Conservation (phyloP, 2,329 filamentous ascomycete genomes). For the Grosmannia serpens region DNA sequence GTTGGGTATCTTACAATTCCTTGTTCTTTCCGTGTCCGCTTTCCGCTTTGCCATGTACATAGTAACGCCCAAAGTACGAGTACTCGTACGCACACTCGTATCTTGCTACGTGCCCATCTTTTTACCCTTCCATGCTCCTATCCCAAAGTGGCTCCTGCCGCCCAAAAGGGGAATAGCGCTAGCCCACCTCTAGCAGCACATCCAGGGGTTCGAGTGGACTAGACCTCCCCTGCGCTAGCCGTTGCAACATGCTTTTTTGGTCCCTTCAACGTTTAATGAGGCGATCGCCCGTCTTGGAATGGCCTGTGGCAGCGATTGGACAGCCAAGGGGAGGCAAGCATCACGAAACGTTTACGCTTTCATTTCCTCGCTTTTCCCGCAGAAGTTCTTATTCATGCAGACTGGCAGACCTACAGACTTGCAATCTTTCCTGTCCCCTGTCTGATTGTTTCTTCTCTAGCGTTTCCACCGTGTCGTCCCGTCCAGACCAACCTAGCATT, state of each 20-base stretch:
- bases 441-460: neutral
- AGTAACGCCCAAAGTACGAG: no score
- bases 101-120: no score
- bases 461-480: neutral
- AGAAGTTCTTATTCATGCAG: neutral
- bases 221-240: conserved; percentile 2
- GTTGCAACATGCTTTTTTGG: neutral
- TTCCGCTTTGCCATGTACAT: no score
- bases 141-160: neutral
- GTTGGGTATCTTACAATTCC: no score
- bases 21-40: no score
- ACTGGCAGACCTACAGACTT: neutral
- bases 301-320: neutral
- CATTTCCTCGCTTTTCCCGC: neutral
- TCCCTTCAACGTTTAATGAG: conserved; percentile 1
- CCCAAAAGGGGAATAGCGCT: neutral
- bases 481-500: neutral
- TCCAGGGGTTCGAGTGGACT: neutral
- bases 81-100: no score
- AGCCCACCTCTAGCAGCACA: neutral
- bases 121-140: neutral
- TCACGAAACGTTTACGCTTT: neutral
- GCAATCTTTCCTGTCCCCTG: neutral
- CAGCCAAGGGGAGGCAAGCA: neutral
- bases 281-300: neutral